A percentile compares a stretch with the other conserved stretches of the same genome.
phyloP scores from a whole-genome alignment of 2,329 filamentous ascomycete genomes.

The Pseudocercospora ulei region DNA sequence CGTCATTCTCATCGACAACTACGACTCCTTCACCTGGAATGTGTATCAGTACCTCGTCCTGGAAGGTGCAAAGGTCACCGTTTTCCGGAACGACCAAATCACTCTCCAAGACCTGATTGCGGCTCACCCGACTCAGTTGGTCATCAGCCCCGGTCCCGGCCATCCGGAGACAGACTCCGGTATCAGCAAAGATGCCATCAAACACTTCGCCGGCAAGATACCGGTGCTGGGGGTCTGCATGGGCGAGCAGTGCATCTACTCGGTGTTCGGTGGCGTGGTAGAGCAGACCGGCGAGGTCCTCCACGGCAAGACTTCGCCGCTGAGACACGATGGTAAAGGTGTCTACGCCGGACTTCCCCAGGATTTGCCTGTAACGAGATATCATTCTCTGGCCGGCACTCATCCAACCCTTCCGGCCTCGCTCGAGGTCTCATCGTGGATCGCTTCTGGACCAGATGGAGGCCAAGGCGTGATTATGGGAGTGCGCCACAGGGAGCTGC shows the following conservation, averaged over 20 bases:
- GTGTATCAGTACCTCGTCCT: conserved; percentile 96
- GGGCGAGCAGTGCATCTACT: conserved; percentile 97
- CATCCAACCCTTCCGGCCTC: conserved; percentile 74
- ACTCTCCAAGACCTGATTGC: conserved; percentile 71
- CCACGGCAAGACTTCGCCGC: conserved; percentile 88
- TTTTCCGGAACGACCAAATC: conserved; percentile 87
- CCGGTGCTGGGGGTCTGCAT: conserved; percentile 97
- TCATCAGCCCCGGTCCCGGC: conserved; percentile 88
- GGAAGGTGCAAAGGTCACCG: conserved; percentile 84
- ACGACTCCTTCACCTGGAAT: conserved; percentile 99
- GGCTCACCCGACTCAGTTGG: conserved; percentile 81
- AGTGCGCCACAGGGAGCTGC: conserved; percentile 80
- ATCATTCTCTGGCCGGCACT: conserved; percentile 91
- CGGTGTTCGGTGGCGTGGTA: conserved; percentile 83
- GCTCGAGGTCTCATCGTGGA: conserved; percentile 86
- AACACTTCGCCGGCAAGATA: conserved; percentile 85
- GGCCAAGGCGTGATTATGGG: conserved; percentile 89
- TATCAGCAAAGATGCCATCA: conserved; percentile 82
- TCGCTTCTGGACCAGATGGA: conserved; percentile 61
- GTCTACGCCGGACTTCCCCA: conserved; percentile 75
- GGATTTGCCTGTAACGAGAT: conserved; percentile 78
- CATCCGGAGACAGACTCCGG: conserved; percentile 88
- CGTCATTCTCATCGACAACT: conserved; percentile 94
- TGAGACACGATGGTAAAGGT: conserved; percentile 84
- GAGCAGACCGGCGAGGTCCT: conserved; percentile 90